Evolutionary conservation across 140 eudicot genomes (phyloP).

Genomic region (Bidens hawaiensis): DNA sequence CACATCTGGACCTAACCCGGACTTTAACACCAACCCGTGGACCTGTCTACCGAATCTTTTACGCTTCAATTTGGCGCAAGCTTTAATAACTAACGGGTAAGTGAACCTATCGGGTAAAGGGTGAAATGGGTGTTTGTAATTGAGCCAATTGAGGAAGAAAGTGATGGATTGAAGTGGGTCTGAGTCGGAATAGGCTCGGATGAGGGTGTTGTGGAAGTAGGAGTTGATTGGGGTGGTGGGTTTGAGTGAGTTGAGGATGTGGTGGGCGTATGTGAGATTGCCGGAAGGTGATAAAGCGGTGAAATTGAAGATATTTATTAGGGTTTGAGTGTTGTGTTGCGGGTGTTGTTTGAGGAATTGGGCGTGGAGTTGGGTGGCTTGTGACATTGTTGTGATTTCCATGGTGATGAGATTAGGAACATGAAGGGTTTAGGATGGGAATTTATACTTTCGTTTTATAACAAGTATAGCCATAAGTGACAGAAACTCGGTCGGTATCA

Average conservation of each 20-base stretch:
- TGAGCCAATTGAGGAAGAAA: conserved; percentile 37
- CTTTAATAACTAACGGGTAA: no score
- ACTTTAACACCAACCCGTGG: conserved; percentile 33
- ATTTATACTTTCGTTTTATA: no score
- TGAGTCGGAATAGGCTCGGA: conserved; percentile 40
- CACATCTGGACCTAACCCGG: conserved; percentile 25
- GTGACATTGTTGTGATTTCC: conserved; percentile 51
- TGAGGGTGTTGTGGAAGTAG: conserved; percentile 52
- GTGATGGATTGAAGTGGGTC: conserved; percentile 36
- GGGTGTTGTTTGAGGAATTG: conserved; percentile 37
- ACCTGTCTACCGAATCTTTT: conserved; percentile 35
- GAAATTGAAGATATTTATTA: conserved; percentile 50
- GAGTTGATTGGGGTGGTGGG: conserved; percentile 37
- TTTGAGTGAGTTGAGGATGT: conserved; percentile 37
- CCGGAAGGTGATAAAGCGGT: conserved; percentile 49
- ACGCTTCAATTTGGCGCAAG: conserved; percentile 21
- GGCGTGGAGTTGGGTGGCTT: conserved; percentile 52
- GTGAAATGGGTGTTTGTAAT: not conserved
- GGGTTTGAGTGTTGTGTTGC: conserved; percentile 18
- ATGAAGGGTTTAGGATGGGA: no score
- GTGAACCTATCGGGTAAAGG: no score
- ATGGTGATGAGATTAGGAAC: no score
- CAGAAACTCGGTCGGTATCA: no score
- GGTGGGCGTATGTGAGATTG: conserved; percentile 45
- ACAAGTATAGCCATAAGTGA: no score